Percentiles rank a stretch among this genome's conserved stretches.
These are phyloP conservation scores for Malassezia sp. DNA, from an alignment of 1,284 basidiomycete species.

Conservation along the genomic window DNA sequence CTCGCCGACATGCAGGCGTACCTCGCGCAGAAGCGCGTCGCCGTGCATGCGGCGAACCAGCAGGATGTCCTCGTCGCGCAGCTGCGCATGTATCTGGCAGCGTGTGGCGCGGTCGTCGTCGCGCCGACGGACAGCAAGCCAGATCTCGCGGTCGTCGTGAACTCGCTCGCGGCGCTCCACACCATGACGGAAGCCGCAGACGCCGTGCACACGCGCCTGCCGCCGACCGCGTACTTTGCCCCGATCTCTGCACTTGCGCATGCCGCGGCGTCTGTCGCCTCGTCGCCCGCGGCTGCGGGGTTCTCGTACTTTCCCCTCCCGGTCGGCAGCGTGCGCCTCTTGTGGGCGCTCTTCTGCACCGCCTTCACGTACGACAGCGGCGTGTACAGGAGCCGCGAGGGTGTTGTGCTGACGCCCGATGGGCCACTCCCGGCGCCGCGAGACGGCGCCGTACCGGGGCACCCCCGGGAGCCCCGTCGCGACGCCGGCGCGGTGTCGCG, in stretches of 20 bases:
- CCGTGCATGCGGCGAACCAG: not conserved
- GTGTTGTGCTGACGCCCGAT: no score
- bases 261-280: no score
- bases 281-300: not conserved
- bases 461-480: no score
- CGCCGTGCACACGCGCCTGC: not conserved
- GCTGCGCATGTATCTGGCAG: not conserved
- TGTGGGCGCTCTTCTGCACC: conserved; percentile 1
- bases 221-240: conserved; percentile 5
- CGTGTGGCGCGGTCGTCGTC: not conserved
- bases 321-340: not conserved
- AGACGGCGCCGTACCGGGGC: no score
- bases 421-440: no score
- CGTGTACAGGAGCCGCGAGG: not conserved
- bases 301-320: not conserved
- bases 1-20: not conserved
- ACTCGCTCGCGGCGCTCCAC: not conserved
- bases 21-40: not conserved
- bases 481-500: no score
- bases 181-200: not conserved
- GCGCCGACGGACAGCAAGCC: not conserved
- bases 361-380: not conserved
- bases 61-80: not conserved
- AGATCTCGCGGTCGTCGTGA: not conserved
- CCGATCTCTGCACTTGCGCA: not conserved